Percentiles rank a stretch among this genome's conserved stretches.
Evolutionary conservation across 2,329 filamentous ascomycete genomes (phyloP).

Genomic region (Diatrype stigma): DNA sequence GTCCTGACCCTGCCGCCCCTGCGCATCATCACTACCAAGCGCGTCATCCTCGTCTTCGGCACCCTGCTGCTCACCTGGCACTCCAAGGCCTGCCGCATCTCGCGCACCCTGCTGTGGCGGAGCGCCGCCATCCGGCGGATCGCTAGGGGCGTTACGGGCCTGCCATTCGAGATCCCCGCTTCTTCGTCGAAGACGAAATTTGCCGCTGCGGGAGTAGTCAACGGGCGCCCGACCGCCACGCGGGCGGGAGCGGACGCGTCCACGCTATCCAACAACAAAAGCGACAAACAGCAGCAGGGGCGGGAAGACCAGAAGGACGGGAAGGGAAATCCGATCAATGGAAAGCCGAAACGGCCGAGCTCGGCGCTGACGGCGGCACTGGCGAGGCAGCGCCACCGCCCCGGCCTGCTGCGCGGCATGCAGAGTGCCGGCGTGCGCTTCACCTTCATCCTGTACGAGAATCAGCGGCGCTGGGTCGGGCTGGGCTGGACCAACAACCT

Average conservation of each 20-base stretch:
- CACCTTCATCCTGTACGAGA: constrained; percentile 94
- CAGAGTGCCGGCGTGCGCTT: constrained; percentile 88
- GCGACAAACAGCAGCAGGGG: background rate
- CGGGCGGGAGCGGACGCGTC: constrained; percentile 10
- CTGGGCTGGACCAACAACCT: constrained; percentile 91
- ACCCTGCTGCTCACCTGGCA: constrained; percentile 90
- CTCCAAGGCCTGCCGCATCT: constrained; percentile 78
- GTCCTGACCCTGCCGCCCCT: constrained; percentile 76
- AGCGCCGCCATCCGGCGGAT: constrained; percentile 69
- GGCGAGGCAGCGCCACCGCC: constrained; percentile 30
- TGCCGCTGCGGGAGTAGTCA: too few species aligned
- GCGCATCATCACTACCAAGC: constrained; percentile 78
- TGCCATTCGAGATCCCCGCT: constrained; percentile 65
- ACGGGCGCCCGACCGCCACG: constrained; percentile 21
- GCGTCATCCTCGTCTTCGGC: constrained; percentile 79
- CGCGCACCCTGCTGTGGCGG: constrained; percentile 85
- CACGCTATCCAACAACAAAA: too few species aligned
- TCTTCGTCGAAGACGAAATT: too few species aligned
- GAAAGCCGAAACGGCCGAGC: constrained; percentile 20
- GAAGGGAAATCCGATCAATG: constrained; percentile 33
- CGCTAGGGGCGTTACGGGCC: constrained; percentile 71
- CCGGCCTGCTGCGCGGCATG: constrained; percentile 51
- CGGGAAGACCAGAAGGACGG: constrained; percentile 11
- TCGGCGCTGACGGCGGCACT: constrained; percentile 30
- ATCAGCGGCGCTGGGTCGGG: constrained; percentile 91